Percentiles rank a stretch among this genome's conserved stretches.
These are phyloP conservation scores for Teunomyces panamensis DNA, from an alignment of 805 yeast genomes.

Conservation along the genomic window DNA sequence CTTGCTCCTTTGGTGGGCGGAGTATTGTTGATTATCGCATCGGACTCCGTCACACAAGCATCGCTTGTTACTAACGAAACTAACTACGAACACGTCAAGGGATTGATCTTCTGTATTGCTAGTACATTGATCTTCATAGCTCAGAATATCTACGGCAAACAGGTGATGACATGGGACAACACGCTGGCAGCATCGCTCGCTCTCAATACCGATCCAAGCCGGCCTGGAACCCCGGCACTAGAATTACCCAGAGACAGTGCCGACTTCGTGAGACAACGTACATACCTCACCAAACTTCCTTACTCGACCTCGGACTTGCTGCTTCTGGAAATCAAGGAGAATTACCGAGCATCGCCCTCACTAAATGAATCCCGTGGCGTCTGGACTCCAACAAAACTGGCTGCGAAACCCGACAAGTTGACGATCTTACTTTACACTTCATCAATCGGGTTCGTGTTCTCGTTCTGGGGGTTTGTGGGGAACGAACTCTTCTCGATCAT, in stretches of 20 bases:
- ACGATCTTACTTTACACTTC: constrained; percentile 82
- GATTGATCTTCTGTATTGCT: constrained; percentile 64
- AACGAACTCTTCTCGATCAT: constrained; percentile 50
- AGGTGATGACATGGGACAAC: constrained; percentile 59
- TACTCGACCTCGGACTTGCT: constrained; percentile 33
- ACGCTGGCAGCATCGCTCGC: constrained; percentile 26
- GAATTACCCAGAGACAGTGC: background rate
- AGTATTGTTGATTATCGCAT: constrained; percentile 46
- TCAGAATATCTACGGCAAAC: constrained; percentile 85
- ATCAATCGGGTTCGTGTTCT: constrained; percentile 62
- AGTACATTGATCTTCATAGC: constrained; percentile 76
- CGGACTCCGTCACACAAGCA: constrained; percentile 18
- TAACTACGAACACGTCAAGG: constrained; percentile 44
- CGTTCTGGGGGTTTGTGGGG: constrained; percentile 69
- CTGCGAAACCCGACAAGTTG: constrained; percentile 67
- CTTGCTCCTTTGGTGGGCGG: constrained; percentile 52
- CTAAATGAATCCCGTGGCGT: constrained; percentile 20
- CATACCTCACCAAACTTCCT: constrained; percentile 23
- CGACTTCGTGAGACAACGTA: constrained; percentile 19
- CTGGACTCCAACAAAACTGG: constrained; percentile 10
- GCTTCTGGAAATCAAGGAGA: constrained; percentile 16
- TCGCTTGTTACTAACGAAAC: constrained; percentile 10
- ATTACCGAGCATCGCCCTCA: constrained; percentile 7
- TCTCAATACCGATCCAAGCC: constrained; percentile 17
- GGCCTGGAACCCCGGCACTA: background rate